phyloP scores from a whole-genome alignment of 2,329 filamentous ascomycete genomes.

The Fusarium begoniae region DNA sequence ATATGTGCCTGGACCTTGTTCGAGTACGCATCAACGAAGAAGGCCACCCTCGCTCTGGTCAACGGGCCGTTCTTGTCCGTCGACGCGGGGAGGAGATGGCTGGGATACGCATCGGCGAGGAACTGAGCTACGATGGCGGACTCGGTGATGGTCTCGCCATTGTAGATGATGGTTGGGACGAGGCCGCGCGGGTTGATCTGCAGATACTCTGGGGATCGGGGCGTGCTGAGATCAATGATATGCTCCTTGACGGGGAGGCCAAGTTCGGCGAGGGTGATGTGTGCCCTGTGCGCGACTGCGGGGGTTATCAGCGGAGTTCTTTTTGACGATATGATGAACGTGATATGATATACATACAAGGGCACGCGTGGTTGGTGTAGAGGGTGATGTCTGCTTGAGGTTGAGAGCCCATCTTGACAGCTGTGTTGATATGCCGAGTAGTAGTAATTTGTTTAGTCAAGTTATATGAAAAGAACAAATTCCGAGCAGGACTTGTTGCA shows the following conservation, averaged over 20 bases:
- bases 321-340: background rate
- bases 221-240: constrained; percentile 74
- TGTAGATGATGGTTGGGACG: constrained; percentile 75
- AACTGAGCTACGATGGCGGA: constrained; percentile 79
- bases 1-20: constrained; percentile 63
- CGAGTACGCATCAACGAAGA: constrained; percentile 76
- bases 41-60: constrained; percentile 70
- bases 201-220: constrained; percentile 78
- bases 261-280: constrained; percentile 75
- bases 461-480: background rate
- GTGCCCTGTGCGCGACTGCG: constrained; percentile 74
- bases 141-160: constrained; percentile 75
- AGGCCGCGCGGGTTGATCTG: constrained; percentile 81
- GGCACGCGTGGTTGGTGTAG: constrained; percentile 76
- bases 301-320: constrained; percentile 8
- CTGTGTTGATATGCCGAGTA: constrained; percentile 5
- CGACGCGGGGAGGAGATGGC: constrained; percentile 69
- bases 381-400: constrained; percentile 60
- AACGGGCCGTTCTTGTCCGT: constrained; percentile 64
- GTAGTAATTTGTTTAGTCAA: background rate
- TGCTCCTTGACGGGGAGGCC: constrained; percentile 74
- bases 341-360: constrained; percentile 58
- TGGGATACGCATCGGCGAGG: constrained; percentile 74
- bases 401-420: constrained; percentile 29
- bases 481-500: background rate